phyloP scores from a whole-genome alignment of 306 rosid species.

The Malus sylvestris region DNA sequence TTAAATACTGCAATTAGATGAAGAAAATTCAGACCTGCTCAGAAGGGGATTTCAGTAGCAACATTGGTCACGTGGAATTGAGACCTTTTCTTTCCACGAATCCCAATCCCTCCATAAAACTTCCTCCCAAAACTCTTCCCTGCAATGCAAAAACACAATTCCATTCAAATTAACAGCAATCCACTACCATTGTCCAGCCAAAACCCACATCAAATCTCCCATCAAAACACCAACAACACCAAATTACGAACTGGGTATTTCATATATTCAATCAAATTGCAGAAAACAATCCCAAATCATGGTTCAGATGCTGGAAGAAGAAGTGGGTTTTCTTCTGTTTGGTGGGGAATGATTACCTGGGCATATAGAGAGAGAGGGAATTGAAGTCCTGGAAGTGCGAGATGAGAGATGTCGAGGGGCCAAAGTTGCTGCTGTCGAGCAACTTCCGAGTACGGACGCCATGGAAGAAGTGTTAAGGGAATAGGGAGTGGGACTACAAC shows the following conservation, averaged over 20 bases:
- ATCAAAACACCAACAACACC: neutral
- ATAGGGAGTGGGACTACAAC: neutral
- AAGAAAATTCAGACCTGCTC: slow-evolving; percentile 44
- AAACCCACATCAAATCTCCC: slow-evolving; percentile 5
- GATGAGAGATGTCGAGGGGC: slow-evolving; percentile 48
- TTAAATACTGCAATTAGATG: neutral
- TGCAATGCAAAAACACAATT: slow-evolving; percentile 28
- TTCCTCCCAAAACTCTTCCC: slow-evolving; percentile 45
- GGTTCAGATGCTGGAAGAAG: neutral
- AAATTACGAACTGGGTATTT: slow-evolving; percentile 15
- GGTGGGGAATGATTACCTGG: slow-evolving; percentile 44
- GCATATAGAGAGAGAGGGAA: slow-evolving; percentile 36
- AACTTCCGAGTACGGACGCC: slow-evolving; percentile 71
- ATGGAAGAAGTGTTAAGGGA: slow-evolving; percentile 14
- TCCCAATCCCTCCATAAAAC: slow-evolving; percentile 52
- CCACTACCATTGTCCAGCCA: slow-evolving; percentile 1
- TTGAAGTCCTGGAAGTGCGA: slow-evolving; percentile 34
- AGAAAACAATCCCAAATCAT: neutral
- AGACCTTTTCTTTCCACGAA: slow-evolving; percentile 53
- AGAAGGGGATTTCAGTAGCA: slow-evolving; percentile 73
- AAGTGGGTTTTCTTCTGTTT: neutral
- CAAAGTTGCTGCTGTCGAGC: slow-evolving; percentile 53
- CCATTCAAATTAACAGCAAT: slow-evolving; percentile 5
- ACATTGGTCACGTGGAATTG: slow-evolving; percentile 52
- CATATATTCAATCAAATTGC: neutral